phyloP scores from a whole-genome alignment of 768 basidiomycete genomes.

The Baorangia bicolor region DNA sequence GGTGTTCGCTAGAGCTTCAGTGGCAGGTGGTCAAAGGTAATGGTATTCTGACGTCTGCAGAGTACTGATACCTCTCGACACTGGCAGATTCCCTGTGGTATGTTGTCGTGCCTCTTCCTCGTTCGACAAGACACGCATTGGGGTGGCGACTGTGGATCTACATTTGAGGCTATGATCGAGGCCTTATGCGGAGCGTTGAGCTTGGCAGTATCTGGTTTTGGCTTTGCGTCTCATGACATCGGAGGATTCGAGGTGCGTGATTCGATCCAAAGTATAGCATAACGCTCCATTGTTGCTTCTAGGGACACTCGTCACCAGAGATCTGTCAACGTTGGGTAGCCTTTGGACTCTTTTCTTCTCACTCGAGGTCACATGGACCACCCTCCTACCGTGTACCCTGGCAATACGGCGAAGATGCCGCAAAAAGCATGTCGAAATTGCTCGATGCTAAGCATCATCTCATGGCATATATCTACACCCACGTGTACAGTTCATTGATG shows the following conservation, averaged over 20 bases:
- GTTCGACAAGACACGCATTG: constrained; percentile 41
- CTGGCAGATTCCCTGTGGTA: constrained; percentile 23
- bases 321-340: constrained; percentile 78
- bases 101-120: background rate
- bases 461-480: constrained; percentile 69
- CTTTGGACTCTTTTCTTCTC: constrained; percentile 74
- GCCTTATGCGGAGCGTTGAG: constrained; percentile 66
- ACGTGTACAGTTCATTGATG: constrained; percentile 34
- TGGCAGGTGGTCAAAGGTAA: constrained; percentile 68
- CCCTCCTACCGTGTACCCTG: constrained; percentile 76
- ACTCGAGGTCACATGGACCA: constrained; percentile 71
- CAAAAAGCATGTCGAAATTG: constrained; percentile 58
- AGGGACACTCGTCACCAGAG: constrained; percentile 66
- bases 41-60: background rate
- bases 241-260: constrained; percentile 65
- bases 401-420: constrained; percentile 70
- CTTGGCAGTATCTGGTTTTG: constrained; percentile 66
- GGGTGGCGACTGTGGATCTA: constrained; percentile 79
- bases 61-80: background rate
- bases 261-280: background rate
- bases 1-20: constrained; percentile 66
- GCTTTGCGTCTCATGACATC: constrained; percentile 72
- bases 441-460: constrained; percentile 64
- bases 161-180: constrained; percentile 79
- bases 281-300: background rate